These are phyloP conservation scores for Microascus cirrosus DNA, from an alignment of 2,329 filamentous ascomycete genomes.

Conservation along the genomic window DNA sequence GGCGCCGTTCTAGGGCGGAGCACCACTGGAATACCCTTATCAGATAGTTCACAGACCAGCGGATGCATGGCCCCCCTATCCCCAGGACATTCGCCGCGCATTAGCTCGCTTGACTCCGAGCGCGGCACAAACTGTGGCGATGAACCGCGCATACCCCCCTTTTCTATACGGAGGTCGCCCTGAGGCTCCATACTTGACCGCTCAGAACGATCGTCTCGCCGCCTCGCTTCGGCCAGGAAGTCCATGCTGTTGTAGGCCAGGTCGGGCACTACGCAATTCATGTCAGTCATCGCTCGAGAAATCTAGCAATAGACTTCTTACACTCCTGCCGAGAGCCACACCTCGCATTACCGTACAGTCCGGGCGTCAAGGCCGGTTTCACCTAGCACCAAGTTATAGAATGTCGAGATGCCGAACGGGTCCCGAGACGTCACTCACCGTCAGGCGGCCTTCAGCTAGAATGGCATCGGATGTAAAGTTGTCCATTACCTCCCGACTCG, in stretches of 20 bases:
- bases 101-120: background rate
- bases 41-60: background rate
- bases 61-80: background rate
- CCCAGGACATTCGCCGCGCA: background rate
- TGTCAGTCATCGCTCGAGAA: slow-evolving; percentile 8
- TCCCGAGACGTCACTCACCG: slow-evolving; percentile 10
- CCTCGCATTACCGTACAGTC: slow-evolving; percentile 21
- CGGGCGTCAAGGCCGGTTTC: slow-evolving; percentile 19
- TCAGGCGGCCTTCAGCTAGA: slow-evolving; percentile 20
- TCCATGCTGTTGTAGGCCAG: slow-evolving; percentile 40
- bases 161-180: slow-evolving; percentile 9
- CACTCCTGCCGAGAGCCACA: slow-evolving; percentile 10
- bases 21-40: background rate
- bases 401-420: background rate
- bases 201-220: slow-evolving; percentile 1
- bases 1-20: background rate
- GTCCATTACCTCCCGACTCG: slow-evolving; percentile 36
- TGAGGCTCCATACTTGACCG: background rate
- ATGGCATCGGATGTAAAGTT: slow-evolving; percentile 46
- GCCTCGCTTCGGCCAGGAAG: slow-evolving; percentile 22
- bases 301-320: slow-evolving; percentile 7
- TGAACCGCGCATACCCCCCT: slow-evolving; percentile 16
- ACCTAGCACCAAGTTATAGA: slow-evolving; percentile 13
- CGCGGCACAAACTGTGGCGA: background rate
- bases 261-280: slow-evolving; percentile 29